phyloP scores from a whole-genome alignment of 2,329 filamentous ascomycete species.

The Shiraia sp. region DNA sequence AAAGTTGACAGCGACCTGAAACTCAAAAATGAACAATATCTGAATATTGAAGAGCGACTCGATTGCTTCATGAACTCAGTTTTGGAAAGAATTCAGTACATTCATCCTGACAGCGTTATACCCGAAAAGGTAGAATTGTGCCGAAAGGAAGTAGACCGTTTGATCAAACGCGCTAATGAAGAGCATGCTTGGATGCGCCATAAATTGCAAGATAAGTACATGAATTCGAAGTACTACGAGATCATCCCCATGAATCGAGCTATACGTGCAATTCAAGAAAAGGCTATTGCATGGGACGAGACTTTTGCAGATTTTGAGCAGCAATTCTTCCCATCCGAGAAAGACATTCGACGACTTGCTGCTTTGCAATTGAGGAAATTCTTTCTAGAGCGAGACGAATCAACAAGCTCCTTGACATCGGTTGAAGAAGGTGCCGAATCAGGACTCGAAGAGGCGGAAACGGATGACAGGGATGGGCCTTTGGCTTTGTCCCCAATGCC shows the following conservation, averaged over 20 bases:
- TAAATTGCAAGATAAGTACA: conserved; percentile 87
- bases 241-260: conserved; percentile 91
- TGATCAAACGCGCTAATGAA: conserved; percentile 79
- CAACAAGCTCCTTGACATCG: conserved; percentile 72
- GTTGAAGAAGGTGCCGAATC: conserved; percentile 67
- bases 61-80: conserved; percentile 87
- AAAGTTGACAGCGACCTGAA: conserved; percentile 93
- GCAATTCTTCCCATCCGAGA: conserved; percentile 91
- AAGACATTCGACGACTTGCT: conserved; percentile 90
- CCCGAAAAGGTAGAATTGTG: conserved; percentile 85
- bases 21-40: conserved; percentile 90
- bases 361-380: conserved; percentile 92
- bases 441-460: conserved; percentile 32
- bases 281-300: conserved; percentile 90
- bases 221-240: conserved; percentile 94
- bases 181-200: conserved; percentile 75
- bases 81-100: conserved; percentile 78
- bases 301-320: conserved; percentile 88
- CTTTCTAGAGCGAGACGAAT: conserved; percentile 84
- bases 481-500: conserved; percentile 38
- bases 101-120: conserved; percentile 87
- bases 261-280: conserved; percentile 88
- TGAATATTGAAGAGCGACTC: conserved; percentile 78
- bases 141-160: conserved; percentile 75
- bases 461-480: conserved; percentile 36